phyloP scores from a whole-genome alignment of 2,329 filamentous ascomycete genomes.

The Lecanoromycetidae sp. region DNA sequence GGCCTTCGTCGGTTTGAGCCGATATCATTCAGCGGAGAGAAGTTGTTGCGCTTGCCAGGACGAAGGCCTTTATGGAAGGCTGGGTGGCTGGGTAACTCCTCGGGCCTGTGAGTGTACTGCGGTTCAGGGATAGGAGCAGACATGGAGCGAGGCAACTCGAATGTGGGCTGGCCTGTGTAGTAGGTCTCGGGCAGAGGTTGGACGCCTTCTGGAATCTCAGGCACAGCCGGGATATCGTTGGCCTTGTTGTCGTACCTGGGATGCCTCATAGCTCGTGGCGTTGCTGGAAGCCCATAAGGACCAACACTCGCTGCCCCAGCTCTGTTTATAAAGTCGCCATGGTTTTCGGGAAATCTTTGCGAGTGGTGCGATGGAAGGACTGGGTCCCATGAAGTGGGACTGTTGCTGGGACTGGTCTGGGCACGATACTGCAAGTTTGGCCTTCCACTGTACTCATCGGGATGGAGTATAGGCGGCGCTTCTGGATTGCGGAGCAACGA shows the following conservation, averaged over 20 bases:
- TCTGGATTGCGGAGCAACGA: constrained; percentile 72
- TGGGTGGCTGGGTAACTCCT: constrained; percentile 23
- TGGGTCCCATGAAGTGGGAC: no score
- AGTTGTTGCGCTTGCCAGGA: constrained; percentile 29
- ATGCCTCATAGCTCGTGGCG: constrained; percentile 80
- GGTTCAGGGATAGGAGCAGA: constrained; percentile 37
- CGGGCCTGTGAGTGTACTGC: constrained; percentile 13
- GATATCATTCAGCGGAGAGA: constrained; percentile 31
- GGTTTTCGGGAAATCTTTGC: constrained; percentile 7
- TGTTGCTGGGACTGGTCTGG: constrained; percentile 7
- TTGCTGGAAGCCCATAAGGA: constrained; percentile 66
- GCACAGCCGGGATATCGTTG: constrained; percentile 41
- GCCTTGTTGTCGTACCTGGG: constrained; percentile 51
- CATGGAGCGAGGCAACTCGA: constrained; percentile 30
- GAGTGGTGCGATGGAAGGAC: constrained; percentile 8
- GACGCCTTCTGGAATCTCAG: constrained; percentile 42
- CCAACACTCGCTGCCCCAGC: constrained; percentile 14
- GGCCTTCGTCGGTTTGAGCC: constrained; percentile 16
- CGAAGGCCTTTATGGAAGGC: constrained; percentile 25
- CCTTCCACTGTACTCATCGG: constrained; percentile 40
- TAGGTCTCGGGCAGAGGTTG: constrained; percentile 18
- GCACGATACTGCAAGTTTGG: constrained; percentile 30
- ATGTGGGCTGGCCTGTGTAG: constrained; percentile 21
- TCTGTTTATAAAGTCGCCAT: constrained; percentile 8
- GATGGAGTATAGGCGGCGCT: constrained; percentile 68